Percentiles rank a stretch among this genome's conserved stretches.
Evolutionary conservation across 2,329 filamentous ascomycete species (phyloP).

Genomic region (Leptodontidium sp.): DNA sequence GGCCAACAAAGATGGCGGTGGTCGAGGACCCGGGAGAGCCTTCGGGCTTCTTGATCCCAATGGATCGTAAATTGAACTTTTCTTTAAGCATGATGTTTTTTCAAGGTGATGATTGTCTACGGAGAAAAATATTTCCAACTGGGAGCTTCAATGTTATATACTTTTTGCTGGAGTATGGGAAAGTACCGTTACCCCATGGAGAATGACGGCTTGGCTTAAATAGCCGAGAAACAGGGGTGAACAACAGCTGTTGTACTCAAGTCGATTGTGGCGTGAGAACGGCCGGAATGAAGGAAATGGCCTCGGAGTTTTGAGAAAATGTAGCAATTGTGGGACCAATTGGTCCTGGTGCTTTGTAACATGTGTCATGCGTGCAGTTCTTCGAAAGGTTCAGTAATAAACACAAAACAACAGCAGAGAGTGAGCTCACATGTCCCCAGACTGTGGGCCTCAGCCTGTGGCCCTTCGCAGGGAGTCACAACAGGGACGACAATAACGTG

Average conservation of each 20-base stretch:
- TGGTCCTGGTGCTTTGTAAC: neutral
- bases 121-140: neutral
- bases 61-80: conserved; percentile 23
- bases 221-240: neutral
- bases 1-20: no score
- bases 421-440: neutral
- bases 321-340: neutral
- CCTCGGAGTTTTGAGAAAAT: neutral
- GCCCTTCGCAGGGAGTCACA: no score
- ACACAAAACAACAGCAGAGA: neutral
- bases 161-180: neutral
- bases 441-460: no score
- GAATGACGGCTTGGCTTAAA: conserved; percentile 6
- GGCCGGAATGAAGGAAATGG: neutral
- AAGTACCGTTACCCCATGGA: conserved; percentile 7
- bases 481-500: neutral
- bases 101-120: neutral
- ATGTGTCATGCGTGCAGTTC: neutral
- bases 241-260: conserved; percentile 17
- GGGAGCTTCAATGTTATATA: neutral
- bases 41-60: conserved; percentile 22
- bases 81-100: conserved; percentile 3
- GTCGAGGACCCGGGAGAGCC: no score
- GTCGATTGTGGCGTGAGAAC: conserved; percentile 6
- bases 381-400: neutral